A percentile compares a stretch with the other conserved stretches of the same genome.
Conservation (phyloP, 2,329 filamentous ascomycete genomes). For the Colletotrichum simmondsii region DNA sequence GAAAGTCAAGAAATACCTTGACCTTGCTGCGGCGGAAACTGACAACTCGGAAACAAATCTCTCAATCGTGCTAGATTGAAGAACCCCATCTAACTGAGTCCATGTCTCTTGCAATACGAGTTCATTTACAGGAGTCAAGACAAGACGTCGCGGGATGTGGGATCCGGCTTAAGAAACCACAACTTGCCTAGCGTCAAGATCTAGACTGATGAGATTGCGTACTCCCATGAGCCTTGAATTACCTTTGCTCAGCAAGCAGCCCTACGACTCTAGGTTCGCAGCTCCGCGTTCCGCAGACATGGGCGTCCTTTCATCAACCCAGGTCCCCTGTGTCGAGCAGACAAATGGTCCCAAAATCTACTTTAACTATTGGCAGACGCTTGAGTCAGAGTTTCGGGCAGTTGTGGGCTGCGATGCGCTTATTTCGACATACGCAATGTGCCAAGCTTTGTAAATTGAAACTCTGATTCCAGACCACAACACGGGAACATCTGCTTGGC, state of each 20-base stretch:
- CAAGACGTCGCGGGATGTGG: not conserved
- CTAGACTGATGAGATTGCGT: conserved; percentile 1
- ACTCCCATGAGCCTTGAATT: not conserved
- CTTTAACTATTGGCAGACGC: not conserved
- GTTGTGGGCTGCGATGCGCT: not conserved
- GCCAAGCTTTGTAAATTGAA: conserved; percentile 22
- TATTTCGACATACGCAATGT: conserved; percentile 10
- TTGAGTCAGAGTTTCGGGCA: conserved; percentile 7
- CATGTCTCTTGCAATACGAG: not conserved
- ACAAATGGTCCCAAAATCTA: not conserved
- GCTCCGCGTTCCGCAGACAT: not conserved
- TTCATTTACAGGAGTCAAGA: not conserved
- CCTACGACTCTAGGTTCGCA: conserved; percentile 2
- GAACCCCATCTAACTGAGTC: not conserved
- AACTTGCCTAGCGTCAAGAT: not conserved
- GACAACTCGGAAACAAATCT: not conserved
- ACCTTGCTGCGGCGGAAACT: not conserved
- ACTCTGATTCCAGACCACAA: not conserved
- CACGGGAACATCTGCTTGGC: conserved; percentile 10
- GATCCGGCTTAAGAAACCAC: not conserved
- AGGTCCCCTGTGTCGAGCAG: not conserved
- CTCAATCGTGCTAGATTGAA: not conserved
- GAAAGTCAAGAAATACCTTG: not conserved
- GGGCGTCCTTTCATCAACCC: not conserved
- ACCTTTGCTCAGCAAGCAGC: not conserved